Base-by-base conservation (phyloP, 371 early-diverging fungal species). In the Rhizomucor pusillus region DNA sequence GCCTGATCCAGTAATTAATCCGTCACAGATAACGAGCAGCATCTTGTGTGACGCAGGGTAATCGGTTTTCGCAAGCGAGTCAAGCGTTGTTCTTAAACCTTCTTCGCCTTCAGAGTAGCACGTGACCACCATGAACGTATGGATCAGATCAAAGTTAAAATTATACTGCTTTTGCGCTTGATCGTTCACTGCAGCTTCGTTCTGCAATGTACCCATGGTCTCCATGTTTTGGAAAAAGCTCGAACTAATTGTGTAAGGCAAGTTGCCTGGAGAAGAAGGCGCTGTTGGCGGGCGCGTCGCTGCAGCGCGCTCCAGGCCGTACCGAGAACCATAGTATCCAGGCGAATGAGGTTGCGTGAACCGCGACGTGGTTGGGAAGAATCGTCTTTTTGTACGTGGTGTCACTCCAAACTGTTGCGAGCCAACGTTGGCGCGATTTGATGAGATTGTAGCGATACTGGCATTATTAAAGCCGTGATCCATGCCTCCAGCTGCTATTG, bases 61-160 rank as follows among this genome's bases (percentile, higher is more conserved):
- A 44, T 91, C 87, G 4, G 94, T 92, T 25, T 74, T 78, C 48
- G 90, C 87, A 19, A 98, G 73, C 50, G 94, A 93, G 63, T 96
- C 93, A 18, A 98, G 66, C 19, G 98, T 98, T 5, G 85, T 84
- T 25, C 89, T 81, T 24, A 97, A 66, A 0, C 91, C 90, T 49
- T 88, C 88, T 65, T 85, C 84, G 47, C 92, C 88, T 71, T 94
- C 94, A 18, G 90, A 88, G 67, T 94, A 94, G 60, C 89, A 88
- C 10, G 93, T 90, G 1, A 81, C 87, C 18, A 87, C 78, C 67
- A 85, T 70, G 36, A 77, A 71, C 0, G 80, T 77, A 50, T 77
- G 71, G 20, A 79, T 63, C 10, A 74, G 51, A 43, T 75, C 67
- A 54, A 78, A 78, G 24, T 75, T 76, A 33, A 75, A 75, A 16